Conservation (phyloP, 2,329 filamentous ascomycete species). For the Pseudogymnoascus sp. region DNA sequence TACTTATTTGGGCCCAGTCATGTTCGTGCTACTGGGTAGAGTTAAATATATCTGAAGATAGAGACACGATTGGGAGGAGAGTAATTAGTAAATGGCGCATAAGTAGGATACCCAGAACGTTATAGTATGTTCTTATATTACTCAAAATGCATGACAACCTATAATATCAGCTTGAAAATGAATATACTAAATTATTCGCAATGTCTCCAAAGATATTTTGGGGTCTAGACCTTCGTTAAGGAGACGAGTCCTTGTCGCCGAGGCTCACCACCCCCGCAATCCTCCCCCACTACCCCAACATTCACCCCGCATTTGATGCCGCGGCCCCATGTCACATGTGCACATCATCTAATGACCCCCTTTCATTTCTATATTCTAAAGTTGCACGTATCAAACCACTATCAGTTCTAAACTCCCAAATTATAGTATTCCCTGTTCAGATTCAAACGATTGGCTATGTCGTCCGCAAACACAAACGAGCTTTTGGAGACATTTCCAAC, state of each 20-base stretch:
- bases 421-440: background rate
- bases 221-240: background rate
- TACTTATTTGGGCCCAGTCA: background rate
- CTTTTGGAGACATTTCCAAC: slow-evolving; percentile 11
- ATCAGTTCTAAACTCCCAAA: background rate
- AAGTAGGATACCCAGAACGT: background rate
- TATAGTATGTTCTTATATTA: background rate
- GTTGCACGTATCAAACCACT: background rate
- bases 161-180: background rate
- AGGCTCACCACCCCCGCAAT: background rate
- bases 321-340: background rate
- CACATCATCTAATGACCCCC: background rate
- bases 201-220: background rate
- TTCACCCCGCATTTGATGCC: background rate
- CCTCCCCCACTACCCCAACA: background rate
- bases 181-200: background rate
- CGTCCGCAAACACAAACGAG: background rate
- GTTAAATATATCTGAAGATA: background rate
- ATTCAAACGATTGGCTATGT: background rate
- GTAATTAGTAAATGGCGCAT: background rate
- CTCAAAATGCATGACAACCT: background rate
- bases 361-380: background rate
- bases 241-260: background rate
- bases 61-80: background rate
- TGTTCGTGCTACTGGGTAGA: background rate